These are phyloP conservation scores for Stachybotrys elegans DNA, from an alignment of 2,329 filamentous ascomycete species.

Conservation along the genomic window DNA sequence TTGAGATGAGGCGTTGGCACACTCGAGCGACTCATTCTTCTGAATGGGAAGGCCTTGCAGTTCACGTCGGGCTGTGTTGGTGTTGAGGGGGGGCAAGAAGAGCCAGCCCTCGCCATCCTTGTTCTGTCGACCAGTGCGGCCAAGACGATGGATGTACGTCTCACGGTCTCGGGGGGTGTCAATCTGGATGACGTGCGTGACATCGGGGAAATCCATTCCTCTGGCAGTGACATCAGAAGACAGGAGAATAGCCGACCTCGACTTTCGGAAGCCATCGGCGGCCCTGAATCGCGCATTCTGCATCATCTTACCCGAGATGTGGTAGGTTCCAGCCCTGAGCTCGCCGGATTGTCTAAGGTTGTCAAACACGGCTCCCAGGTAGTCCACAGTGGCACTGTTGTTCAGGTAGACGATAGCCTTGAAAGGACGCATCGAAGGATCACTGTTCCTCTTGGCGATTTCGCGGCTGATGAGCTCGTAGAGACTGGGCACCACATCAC, in stretches of 20 bases:
- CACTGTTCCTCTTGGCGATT: constrained; percentile 34
- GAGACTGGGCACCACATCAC: constrained; percentile 71
- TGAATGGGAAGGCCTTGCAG: constrained; percentile 58
- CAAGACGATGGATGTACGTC: constrained; percentile 72
- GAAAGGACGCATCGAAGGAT: constrained; percentile 56
- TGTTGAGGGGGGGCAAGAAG: constrained; percentile 53
- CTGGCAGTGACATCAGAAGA: constrained; percentile 77
- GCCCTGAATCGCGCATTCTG: constrained; percentile 65
- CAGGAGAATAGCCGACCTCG: constrained; percentile 61
- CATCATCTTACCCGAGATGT: constrained; percentile 73
- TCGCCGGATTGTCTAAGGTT: neutral
- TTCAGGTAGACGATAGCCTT: constrained; percentile 96
- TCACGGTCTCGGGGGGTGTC: constrained; percentile 61
- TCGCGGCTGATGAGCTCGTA: constrained; percentile 69
- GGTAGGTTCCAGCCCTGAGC: no score
- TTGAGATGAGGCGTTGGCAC: constrained; percentile 46
- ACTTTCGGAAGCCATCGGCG: constrained; percentile 65
- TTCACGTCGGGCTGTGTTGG: constrained; percentile 38
- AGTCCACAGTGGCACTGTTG: constrained; percentile 66
- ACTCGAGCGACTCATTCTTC: constrained; percentile 44
- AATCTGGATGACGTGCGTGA: constrained; percentile 74
- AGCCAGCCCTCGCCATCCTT: constrained; percentile 70
- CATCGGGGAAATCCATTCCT: constrained; percentile 78
- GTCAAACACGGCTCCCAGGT: constrained; percentile 41
- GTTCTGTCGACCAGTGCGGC: constrained; percentile 70